Base-by-base conservation (phyloP, 495 filamentous ascomycete species). In the Clavariopsis aquatica region DNA sequence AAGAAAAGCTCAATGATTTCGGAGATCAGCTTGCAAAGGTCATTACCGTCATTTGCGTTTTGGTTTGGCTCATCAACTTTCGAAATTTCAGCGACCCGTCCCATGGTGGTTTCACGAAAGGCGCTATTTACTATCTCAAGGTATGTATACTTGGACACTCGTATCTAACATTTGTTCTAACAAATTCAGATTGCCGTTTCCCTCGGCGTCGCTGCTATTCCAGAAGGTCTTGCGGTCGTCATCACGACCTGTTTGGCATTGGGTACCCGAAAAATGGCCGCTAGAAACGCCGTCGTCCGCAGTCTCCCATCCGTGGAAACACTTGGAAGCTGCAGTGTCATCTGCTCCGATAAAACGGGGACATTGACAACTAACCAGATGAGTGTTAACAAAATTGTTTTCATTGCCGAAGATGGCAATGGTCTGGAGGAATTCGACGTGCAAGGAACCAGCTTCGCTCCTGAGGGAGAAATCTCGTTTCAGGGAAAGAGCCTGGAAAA, bases 341-440 rank as follows among this genome's bases (percentile, higher is more conserved):
- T 99, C 73, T 99, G 95, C 79, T 99, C 95, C n/a, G 95, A 99
- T 79, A 99, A 99, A 81, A 99, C 95, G 1, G 95, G 95, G 65
- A 99, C 95, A 23, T 78, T 99, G 73, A 99, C 95, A 26, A 99
- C 95, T 36, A 99, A 98, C 78, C 92, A 99, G 77, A 99, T 99
- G 95, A 97, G 94, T 72, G 95, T 96, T 56, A 93, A 86, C 74
- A 96, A 93, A 77, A 81, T 97, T 43, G 89, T 96, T 28, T 90
- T 90, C 73, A 79, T 99, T 70, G 87, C 81, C 68, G 81, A 86
- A 62, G 78, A 83, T 54, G 92, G 91, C 38, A 82, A 80, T 52
- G 87, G 84, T 45, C 77, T 99, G 17, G 91, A 96, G 69, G 92
- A 98, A 67, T 82, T 98, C 34, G 86, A 92, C 64, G 87, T 99